phyloP scores from a whole-genome alignment of 2,329 filamentous ascomycete species.

The Cryphonectria nitschkei region DNA sequence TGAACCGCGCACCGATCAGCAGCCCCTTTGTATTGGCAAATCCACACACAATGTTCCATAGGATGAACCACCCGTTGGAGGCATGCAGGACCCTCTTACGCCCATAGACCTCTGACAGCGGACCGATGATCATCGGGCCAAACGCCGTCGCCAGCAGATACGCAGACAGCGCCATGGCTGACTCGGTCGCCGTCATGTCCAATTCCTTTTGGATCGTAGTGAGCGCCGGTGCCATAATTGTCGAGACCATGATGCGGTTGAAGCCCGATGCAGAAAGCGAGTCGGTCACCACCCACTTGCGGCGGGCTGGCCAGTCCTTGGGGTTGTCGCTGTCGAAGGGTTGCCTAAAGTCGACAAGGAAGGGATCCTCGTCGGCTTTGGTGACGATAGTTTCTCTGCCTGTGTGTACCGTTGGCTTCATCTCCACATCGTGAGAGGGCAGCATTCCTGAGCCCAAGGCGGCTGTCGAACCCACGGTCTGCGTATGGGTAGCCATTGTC shows the following conservation, averaged over 20 bases:
- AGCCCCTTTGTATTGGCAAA: conserved; percentile 45
- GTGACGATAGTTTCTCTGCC: background rate
- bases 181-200: conserved; percentile 50
- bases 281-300: conserved; percentile 54
- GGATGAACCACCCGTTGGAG: conserved; percentile 53
- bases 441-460: background rate
- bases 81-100: conserved; percentile 45
- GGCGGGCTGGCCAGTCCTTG: conserved; percentile 42
- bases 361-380: background rate
- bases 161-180: conserved; percentile 52
- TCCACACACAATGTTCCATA: conserved; percentile 52
- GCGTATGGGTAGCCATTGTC: background rate
- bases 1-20: conserved; percentile 49
- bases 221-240: conserved; percentile 57
- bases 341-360: background rate
- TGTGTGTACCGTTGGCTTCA: background rate
- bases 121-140: conserved; percentile 48
- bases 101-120: conserved; percentile 54
- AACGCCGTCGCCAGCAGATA: conserved; percentile 49
- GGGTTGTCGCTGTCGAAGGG: conserved; percentile 38
- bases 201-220: conserved; percentile 54
- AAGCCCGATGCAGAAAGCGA: conserved; percentile 54
- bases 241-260: conserved; percentile 55
- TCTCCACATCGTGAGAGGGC: background rate
- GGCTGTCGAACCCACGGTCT: background rate